Base-by-base conservation (phyloP, 108 stramenopile species). In the Asterionellopsis glacialis region DNA sequence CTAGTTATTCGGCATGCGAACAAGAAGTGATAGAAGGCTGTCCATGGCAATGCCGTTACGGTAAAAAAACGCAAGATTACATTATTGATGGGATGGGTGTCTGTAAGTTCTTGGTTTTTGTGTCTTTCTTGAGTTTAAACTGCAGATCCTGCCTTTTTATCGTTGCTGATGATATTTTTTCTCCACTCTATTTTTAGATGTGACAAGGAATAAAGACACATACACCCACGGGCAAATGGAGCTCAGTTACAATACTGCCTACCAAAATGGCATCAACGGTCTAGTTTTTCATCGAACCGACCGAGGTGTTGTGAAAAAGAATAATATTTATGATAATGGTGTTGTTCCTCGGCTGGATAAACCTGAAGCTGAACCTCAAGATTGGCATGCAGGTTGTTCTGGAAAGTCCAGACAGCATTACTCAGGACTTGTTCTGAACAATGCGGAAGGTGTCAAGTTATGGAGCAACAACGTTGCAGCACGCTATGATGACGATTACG, bases 191-290 rank as follows among this genome's bases (percentile, higher is more conserved):
- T 33, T 33, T 2, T 33, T 7, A 33, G 60, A 68, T 43, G 57
- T 68, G 0, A 68, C 56, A 16, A 44, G 67, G 19, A 68, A 68
- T 43, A 27, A 24, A 41, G 49, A 50, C 39, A 68, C 57, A 45
- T 68, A 68, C 26, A 22, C 33, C 9, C 33, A 61, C 26, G 67
- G 67, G 10, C 22, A 61, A 41, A 58, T 58, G 45, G 67, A 68
- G 49, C 49, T 68, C 21, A 51, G 45, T 42, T 24, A 52, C 6
- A 68, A 68, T 51, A 26, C 56, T 0, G 45, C 49, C 22, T 68
- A 61, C 51, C 18, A 59, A n/a, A 68, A 68, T 61, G 67, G 67
- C 9, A 68, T 68, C 67, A 68, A 68, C 38, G 67, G 67, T 38
- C 38, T 68, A 22, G 67, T 68, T 23, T 59, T 68, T 41, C 67